A percentile compares a stretch with the other conserved stretches of the same genome.
phyloP scores from a whole-genome alignment of 345 rosid species.

The Microcos paniculata region DNA sequence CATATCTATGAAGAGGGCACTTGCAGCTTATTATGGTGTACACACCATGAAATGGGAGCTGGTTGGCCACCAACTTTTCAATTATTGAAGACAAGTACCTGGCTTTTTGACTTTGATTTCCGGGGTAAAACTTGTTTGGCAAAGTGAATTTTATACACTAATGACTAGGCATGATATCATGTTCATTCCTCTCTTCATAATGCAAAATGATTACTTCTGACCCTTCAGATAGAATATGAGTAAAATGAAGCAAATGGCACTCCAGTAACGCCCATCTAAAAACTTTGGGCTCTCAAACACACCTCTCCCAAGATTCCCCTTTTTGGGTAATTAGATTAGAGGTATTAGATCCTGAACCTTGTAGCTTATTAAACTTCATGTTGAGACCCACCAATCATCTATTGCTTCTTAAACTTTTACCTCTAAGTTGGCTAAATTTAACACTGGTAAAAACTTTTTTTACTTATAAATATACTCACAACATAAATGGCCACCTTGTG shows the following conservation, averaged over 20 bases:
- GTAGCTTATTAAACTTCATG: not conserved
- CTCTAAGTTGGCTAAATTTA: not conserved
- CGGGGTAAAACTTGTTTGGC: not conserved
- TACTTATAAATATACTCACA: not conserved
- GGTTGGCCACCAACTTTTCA: constrained; percentile 4
- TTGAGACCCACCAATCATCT: too few relatives aligned
- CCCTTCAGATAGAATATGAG: not conserved
- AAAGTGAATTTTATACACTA: not conserved
- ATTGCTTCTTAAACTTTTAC: not conserved
- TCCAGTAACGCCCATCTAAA: not conserved
- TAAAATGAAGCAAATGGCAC: not conserved
- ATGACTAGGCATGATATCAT: not conserved
- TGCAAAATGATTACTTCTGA: not conserved
- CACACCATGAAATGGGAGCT: not conserved
- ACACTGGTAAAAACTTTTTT: not conserved
- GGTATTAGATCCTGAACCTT: not conserved
- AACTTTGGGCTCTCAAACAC: not conserved
- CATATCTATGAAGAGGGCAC: not conserved
- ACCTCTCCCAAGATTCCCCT: not conserved
- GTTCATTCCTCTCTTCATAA: not conserved
- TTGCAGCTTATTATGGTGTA: not conserved
- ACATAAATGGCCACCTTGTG: not conserved
- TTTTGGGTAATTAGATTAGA: not conserved
- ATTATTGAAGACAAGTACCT: constrained; percentile 2
- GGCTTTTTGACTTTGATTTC: constrained; percentile 1